These are phyloP conservation scores for Diaporthe destruens DNA, from an alignment of 2,329 filamentous ascomycete species.

Conservation along the genomic window DNA sequence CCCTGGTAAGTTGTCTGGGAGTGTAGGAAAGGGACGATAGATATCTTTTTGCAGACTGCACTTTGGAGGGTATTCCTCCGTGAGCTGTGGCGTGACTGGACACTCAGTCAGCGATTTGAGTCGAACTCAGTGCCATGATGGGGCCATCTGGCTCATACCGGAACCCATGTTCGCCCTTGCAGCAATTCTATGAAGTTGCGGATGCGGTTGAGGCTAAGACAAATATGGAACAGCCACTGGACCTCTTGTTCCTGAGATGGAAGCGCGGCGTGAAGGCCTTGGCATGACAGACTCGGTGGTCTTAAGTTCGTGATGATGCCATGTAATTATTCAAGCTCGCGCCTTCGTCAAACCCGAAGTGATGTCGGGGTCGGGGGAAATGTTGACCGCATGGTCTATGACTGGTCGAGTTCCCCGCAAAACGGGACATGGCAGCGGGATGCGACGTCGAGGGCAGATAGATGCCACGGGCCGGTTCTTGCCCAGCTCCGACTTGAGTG, in stretches of 20 bases:
- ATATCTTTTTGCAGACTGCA: slow-evolving; percentile 38
- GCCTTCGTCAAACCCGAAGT: not conserved
- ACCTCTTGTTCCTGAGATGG: not conserved
- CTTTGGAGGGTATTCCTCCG: slow-evolving; percentile 35
- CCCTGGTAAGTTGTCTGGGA: slow-evolving; percentile 32
- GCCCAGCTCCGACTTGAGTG: not conserved
- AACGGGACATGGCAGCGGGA: slow-evolving; percentile 11
- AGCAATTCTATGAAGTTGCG: not conserved
- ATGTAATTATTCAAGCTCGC: not conserved
- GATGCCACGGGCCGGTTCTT: not conserved
- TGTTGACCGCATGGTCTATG: not conserved
- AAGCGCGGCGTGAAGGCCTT: not conserved
- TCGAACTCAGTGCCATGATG: too few relatives aligned
- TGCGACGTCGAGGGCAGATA: not conserved
- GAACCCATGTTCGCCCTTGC: slow-evolving; percentile 33
- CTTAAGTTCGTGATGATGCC: not conserved
- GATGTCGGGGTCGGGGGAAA: slow-evolving; percentile 3
- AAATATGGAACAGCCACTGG: not conserved
- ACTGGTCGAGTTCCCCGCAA: not conserved
- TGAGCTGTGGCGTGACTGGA: slow-evolving; percentile 11
- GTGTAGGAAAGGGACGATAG: slow-evolving; percentile 37
- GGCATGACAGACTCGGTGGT: not conserved
- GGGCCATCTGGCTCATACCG: slow-evolving; percentile 23
- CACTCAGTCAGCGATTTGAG: not conserved
- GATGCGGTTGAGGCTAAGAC: too few relatives aligned